A percentile compares a stretch with the other conserved stretches of the same genome.
Conservation (phyloP, 352 stramenopile species). For the Phytopythium delawarense region DNA sequence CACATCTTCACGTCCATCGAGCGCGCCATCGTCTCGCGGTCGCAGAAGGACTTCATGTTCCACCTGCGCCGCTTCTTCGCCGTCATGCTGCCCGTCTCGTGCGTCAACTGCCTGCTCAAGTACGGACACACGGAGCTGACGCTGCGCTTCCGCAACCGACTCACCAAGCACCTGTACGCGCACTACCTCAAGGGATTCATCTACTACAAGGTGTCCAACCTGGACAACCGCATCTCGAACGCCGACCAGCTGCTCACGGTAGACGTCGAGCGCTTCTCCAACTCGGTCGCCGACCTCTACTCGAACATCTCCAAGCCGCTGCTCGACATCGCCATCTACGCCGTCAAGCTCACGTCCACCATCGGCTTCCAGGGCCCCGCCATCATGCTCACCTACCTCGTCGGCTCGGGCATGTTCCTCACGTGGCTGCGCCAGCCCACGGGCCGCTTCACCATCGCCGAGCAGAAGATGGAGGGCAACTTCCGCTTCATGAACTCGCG, state of each 20-base stretch:
- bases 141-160: conserved; percentile 76
- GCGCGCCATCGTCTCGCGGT: conserved; percentile 72
- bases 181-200: conserved; percentile 87
- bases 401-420: conserved; percentile 64
- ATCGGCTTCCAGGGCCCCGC: conserved; percentile 73
- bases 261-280: conserved; percentile 82
- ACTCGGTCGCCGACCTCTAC: conserved; percentile 85
- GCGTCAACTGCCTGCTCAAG: conserved; percentile 79
- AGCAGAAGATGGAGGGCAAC: conserved; percentile 80
- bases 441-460: conserved; percentile 74
- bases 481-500: conserved; percentile 88
- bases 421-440: conserved; percentile 70
- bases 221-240: conserved; percentile 87
- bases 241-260: conserved; percentile 85
- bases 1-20: conserved; percentile 77
- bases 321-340: conserved; percentile 81
- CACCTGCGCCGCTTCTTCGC: conserved; percentile 72
- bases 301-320: conserved; percentile 86
- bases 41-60: conserved; percentile 48
- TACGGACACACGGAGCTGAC: conserved; percentile 78
- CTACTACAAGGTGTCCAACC: conserved; percentile 90
- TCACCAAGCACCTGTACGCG: conserved; percentile 77
- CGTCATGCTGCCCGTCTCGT: conserved; percentile 75
- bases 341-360: conserved; percentile 51
- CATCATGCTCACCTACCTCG: conserved; percentile 67